Percentiles rank a stretch among this genome's conserved stretches.
Evolutionary conservation across 208 protist genomes (phyloP).

Genomic region (Trypanosoma boissoni): DNA sequence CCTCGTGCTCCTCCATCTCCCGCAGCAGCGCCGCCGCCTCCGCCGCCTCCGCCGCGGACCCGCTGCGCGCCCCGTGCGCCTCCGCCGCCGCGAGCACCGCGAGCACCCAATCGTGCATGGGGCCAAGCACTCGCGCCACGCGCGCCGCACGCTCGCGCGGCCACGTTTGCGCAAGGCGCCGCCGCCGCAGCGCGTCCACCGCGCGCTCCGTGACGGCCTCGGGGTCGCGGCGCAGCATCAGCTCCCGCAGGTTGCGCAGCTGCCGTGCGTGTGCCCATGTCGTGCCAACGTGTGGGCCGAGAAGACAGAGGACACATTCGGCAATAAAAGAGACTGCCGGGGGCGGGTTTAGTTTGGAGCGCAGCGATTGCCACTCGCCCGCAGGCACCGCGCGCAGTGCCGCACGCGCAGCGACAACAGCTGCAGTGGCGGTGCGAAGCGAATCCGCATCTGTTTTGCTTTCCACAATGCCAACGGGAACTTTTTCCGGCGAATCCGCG

Average conservation of each 20-base stretch:
- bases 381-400: constrained; percentile 28
- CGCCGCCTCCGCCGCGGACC: background rate
- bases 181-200: background rate
- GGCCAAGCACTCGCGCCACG: constrained; percentile 8
- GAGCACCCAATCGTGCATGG: constrained; percentile 33
- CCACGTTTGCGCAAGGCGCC: background rate
- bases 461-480: background rate
- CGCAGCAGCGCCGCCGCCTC: constrained; percentile 14
- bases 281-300: too few species aligned
- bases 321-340: constrained; percentile 6
- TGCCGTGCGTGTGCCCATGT: too few species aligned
- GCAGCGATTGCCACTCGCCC: constrained; percentile 21
- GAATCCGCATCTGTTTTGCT: background rate
- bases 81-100: constrained; percentile 17
- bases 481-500: background rate
- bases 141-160: constrained; percentile 5
- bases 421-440: too few species aligned
- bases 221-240: too few species aligned
- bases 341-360: constrained; percentile 7
- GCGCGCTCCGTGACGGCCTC: too few species aligned
- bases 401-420: constrained; percentile 22
- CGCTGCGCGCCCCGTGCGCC: constrained; percentile 6
- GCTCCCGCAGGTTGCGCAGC: too few species aligned
- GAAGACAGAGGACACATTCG: constrained; percentile 9
- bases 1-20: constrained; percentile 32